Percentiles rank a stretch among this genome's conserved stretches.
These are phyloP conservation scores for Sarcomyxa edulis DNA, from an alignment of 768 basidiomycete genomes.

Conservation along the genomic window DNA sequence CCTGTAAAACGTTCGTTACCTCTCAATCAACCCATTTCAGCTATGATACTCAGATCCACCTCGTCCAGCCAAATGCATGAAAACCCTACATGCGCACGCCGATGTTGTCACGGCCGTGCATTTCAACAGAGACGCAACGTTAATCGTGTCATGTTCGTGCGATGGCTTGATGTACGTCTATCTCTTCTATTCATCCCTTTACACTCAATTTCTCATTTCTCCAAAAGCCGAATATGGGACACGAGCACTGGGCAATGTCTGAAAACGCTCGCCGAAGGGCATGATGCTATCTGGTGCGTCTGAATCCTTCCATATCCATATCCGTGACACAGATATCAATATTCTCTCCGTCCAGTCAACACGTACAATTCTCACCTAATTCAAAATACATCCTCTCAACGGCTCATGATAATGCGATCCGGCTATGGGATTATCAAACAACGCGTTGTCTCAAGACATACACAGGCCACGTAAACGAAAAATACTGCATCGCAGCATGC, in stretches of 20 bases:
- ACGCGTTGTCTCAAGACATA: conserved; percentile 90
- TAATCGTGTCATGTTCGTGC: conserved; percentile 88
- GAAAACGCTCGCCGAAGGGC: conserved; percentile 90
- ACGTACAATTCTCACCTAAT: conserved; percentile 93
- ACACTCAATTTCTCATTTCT: conserved; percentile 3
- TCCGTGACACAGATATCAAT: neutral
- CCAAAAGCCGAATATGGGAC: conserved; percentile 88
- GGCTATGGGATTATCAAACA: conserved; percentile 93
- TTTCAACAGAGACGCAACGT: conserved; percentile 87
- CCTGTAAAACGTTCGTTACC: conserved; percentile 58
- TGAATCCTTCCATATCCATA: neutral
- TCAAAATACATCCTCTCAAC: conserved; percentile 93
- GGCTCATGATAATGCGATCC: conserved; percentile 88
- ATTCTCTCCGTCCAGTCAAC: conserved; percentile 48
- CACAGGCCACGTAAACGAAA: conserved; percentile 73
- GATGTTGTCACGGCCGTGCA: conserved; percentile 94
- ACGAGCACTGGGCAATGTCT: conserved; percentile 89
- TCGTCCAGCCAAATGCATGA: conserved; percentile 68
- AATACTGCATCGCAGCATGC: conserved; percentile 80
- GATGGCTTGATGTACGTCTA: conserved; percentile 87
- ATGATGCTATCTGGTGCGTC: conserved; percentile 73
- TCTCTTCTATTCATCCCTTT: conserved; percentile 4
- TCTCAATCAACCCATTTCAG: neutral
- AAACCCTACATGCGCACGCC: conserved; percentile 86
- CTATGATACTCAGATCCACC: neutral